Evolutionary conservation across 1,284 basidiomycete species (phyloP), one percentile per base, ranked within the genome.

Genomic region (Nidula niveotomentosa): DNA sequence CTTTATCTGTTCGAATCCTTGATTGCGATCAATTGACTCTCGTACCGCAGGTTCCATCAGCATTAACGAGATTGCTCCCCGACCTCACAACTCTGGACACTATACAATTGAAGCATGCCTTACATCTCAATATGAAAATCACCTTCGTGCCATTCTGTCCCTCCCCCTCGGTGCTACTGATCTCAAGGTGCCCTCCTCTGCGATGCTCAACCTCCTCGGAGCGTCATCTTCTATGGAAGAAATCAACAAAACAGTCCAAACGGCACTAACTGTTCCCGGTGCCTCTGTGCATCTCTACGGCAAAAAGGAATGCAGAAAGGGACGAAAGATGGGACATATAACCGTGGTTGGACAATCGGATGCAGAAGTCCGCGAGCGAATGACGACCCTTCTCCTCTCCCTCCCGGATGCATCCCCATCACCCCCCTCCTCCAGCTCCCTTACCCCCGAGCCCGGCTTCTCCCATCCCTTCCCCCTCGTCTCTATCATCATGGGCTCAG

Each of bases 71-170:
- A 98, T 99, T 59, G 97, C 97, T 0, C 97, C 97, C n/a, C 85
- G 97, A 18, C 96, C 97, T 0, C 97, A 99, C 73, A 99, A 99
- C 75, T 98, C 95, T 8, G 96, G 96, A 0, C 97, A 99, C 71
- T 98, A 98, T 74, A 98, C 96, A n/a, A 98, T 99, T 67, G 96
- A 98, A 74, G 96, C 96, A 0, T 97, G 94, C 71, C 82, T 94
- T 62, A 93, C 94, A 2, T 98, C 94, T 10, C 97, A 99, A 75
- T 99, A 95, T 76, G 95, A 96, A 71, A 98, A 98, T 66, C 97
- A 99, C 71, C 86, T 99, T 41, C 93, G 96, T 36, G 93, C 96
- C n/a, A 96, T 99, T 69, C 86, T 98, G 17, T 85, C 83, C 41
- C 81, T 98, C 8, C 95, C 96, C 1, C 83, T 99, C 13, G 96